Conservation (phyloP, 495 filamentous ascomycete genomes). For the Ascobolus immersus region DNA sequence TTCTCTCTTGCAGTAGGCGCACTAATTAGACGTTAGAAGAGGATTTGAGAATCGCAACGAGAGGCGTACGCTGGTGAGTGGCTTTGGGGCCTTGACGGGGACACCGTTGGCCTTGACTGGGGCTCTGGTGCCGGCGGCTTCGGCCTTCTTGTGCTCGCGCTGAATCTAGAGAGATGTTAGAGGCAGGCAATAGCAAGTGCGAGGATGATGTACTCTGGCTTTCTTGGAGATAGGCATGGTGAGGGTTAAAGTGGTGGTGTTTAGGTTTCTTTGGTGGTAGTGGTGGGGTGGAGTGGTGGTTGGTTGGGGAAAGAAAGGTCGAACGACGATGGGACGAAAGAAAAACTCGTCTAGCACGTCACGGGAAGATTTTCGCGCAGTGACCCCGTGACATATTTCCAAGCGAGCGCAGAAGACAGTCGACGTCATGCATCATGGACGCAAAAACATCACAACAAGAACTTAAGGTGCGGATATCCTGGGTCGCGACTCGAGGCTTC, state of each 20-base stretch:
- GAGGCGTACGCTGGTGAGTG: slow-evolving; percentile 17
- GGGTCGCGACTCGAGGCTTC: no score
- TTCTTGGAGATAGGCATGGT: slow-evolving; percentile 16
- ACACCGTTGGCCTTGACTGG: slow-evolving; percentile 19
- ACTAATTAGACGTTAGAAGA: slow-evolving; percentile 7
- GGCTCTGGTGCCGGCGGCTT: slow-evolving; percentile 18
- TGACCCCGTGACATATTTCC: no score
- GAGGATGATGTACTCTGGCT: slow-evolving; percentile 6
- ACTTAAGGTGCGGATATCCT: no score
- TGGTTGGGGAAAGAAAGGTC: no score
- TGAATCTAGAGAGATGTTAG: slow-evolving; percentile 6
- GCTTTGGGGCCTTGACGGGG: slow-evolving; percentile 19
- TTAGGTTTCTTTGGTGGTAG: no score
- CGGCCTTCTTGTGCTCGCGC: slow-evolving; percentile 21
- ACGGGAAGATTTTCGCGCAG: no score
- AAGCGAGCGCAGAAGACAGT: no score
- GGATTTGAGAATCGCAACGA: background rate
- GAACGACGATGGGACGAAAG: no score
- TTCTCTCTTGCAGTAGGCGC: slow-evolving; percentile 19
- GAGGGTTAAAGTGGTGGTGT: no score
- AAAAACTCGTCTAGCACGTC: no score
- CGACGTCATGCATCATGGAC: no score
- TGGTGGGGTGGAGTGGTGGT: background rate
- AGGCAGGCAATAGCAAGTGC: background rate
- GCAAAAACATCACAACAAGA: no score